Percentiles rank a stretch among this genome's conserved stretches.
phyloP scores from a whole-genome alignment of 163 green algal species.

The Chlamydomonas reinhardtii region DNA sequence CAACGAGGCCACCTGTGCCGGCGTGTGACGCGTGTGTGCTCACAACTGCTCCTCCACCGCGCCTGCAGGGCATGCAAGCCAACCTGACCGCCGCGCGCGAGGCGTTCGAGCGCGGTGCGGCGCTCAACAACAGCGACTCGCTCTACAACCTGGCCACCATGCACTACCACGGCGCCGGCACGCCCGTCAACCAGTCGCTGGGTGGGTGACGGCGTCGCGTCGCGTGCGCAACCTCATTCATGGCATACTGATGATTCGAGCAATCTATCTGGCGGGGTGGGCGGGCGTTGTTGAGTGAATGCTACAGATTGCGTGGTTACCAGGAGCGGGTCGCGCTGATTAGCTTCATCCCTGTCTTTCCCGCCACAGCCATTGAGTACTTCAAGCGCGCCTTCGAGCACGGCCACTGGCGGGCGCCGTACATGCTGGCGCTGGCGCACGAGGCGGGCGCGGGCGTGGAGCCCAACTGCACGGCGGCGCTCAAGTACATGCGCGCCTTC shows the following conservation, averaged over 20 bases:
- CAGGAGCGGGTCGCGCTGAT: no score
- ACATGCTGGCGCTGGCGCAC: conserved; percentile 62
- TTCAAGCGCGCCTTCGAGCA: conserved; percentile 54
- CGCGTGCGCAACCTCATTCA: no score
- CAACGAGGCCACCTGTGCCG: no score
- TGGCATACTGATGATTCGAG: no score
- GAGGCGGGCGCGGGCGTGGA: conserved; percentile 33
- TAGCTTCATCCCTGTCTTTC: no score
- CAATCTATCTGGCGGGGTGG: no score
- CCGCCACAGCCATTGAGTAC: conserved; percentile 36
- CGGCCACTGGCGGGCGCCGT: conserved; percentile 69
- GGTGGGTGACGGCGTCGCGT: background rate
- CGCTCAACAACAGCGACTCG: conserved; percentile 60
- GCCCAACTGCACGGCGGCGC: conserved; percentile 12
- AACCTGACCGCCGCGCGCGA: conserved; percentile 64
- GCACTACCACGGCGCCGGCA: conserved; percentile 32
- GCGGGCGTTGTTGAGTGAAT: no score
- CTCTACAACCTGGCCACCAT: conserved; percentile 67
- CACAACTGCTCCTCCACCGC: no score
- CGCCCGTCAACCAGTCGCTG: conserved; percentile 29
- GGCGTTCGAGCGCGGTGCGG: conserved; percentile 59
- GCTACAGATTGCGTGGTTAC: no score
- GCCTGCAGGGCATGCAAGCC: conserved; percentile 51
- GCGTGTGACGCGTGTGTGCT: no score
- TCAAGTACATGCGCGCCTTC: conserved; percentile 32